Percentiles rank a stretch among this genome's conserved stretches.
Evolutionary conservation across 2,329 filamentous ascomycete genomes (phyloP).

Genomic region (Diaporthe capsici): DNA sequence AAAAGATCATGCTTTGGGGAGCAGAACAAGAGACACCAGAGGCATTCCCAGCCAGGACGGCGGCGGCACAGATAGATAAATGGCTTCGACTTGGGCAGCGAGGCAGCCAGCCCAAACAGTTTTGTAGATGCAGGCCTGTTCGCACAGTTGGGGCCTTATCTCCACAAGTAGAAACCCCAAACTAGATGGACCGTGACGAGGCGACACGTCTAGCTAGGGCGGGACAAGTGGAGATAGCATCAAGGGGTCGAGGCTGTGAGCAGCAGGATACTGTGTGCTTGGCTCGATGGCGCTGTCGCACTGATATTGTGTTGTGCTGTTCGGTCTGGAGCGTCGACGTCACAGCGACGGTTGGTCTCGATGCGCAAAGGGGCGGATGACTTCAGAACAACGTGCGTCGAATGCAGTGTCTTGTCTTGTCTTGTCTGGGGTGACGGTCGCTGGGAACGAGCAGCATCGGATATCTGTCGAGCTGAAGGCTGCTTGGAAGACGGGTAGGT

Average conservation of each 20-base stretch:
- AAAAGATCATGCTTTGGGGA: background rate
- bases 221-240: background rate
- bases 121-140: background rate
- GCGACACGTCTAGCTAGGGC: background rate
- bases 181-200: background rate
- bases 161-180: conserved; percentile 4
- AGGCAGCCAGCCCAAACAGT: background rate
- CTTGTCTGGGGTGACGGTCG: background rate
- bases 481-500: background rate
- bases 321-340: conserved; percentile 14
- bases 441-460: background rate
- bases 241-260: background rate
- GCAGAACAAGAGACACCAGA: background rate
- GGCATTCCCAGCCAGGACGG: background rate
- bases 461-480: background rate
- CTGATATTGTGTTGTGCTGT: background rate
- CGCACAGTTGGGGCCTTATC: conserved; percentile 16
- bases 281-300: background rate
- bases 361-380: background rate
- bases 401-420: background rate
- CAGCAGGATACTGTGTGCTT: background rate
- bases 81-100: conserved; percentile 5
- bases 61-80: background rate
- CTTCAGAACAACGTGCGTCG: conserved; percentile 13
- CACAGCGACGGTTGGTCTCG: background rate